phyloP scores from a whole-genome alignment of 2,329 filamentous ascomycete species.

The Sarocladium oryzae region DNA sequence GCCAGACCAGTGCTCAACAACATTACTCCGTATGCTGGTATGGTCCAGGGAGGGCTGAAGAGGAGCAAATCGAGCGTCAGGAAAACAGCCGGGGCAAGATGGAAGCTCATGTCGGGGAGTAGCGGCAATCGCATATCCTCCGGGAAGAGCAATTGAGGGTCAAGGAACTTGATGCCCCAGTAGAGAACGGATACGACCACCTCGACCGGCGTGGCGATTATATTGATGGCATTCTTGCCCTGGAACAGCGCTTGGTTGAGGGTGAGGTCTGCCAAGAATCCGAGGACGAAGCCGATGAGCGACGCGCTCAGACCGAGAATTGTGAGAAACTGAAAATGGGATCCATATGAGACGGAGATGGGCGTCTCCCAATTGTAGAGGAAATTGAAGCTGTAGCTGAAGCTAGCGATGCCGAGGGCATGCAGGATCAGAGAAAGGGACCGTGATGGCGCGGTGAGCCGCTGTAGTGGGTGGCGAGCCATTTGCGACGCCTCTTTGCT shows the following conservation, averaged over 20 bases:
- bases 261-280: conserved; percentile 58
- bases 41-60: conserved; percentile 66
- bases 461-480: conserved; percentile 56
- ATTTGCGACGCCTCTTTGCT: too few relatives aligned
- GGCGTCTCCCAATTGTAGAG: conserved; percentile 42
- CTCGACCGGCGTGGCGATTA: conserved; percentile 63
- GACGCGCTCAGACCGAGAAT: conserved; percentile 63
- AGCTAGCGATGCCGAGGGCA: conserved; percentile 44
- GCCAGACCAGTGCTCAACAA: conserved; percentile 52
- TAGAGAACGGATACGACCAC: conserved; percentile 66
- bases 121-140: conserved; percentile 50
- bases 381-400: conserved; percentile 47
- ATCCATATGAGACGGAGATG: conserved; percentile 55
- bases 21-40: conserved; percentile 53
- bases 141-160: conserved; percentile 45
- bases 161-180: conserved; percentile 59
- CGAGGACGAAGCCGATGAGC: conserved; percentile 53
- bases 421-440: conserved; percentile 58
- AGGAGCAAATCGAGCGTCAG: conserved; percentile 60
- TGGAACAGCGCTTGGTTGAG: conserved; percentile 51
- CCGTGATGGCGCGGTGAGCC: conserved; percentile 58
- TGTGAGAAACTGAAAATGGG: conserved; percentile 67
- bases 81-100: conserved; percentile 59
- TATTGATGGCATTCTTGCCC: conserved; percentile 60
- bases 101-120: conserved; percentile 56